These are phyloP conservation scores for Penicillium angulare DNA, from an alignment of 495 filamentous ascomycete genomes.

Conservation along the genomic window DNA sequence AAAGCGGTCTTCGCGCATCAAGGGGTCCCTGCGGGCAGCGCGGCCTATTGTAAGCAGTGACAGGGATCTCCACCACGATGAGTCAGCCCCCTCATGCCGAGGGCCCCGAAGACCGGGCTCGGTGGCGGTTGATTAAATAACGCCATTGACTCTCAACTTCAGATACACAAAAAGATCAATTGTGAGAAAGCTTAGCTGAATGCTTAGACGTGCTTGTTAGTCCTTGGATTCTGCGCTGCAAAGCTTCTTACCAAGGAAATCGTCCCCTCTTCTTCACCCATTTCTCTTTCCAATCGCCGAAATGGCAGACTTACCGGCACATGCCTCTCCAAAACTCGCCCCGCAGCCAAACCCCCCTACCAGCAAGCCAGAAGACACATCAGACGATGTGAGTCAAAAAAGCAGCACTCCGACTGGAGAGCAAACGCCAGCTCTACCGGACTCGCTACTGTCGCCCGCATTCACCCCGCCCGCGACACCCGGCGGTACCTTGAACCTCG, in stretches of 20 bases:
- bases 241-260: background rate
- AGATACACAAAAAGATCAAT: background rate
- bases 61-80: slow-evolving; percentile 9
- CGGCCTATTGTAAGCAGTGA: slow-evolving; percentile 27
- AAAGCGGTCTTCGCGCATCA: no score
- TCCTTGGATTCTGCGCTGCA: background rate
- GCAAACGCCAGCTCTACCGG: slow-evolving; percentile 45
- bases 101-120: slow-evolving; percentile 7
- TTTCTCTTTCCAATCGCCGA: slow-evolving; percentile 15
- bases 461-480: slow-evolving; percentile 78
- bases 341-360: slow-evolving; percentile 34
- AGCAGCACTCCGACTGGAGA: slow-evolving; percentile 20
- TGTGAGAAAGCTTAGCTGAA: background rate
- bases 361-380: slow-evolving; percentile 14
- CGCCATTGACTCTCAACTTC: slow-evolving; percentile 6
- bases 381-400: slow-evolving; percentile 22
- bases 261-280: background rate
- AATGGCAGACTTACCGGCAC: slow-evolving; percentile 52
- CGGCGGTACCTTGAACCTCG: slow-evolving; percentile 55
- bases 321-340: slow-evolving; percentile 50
- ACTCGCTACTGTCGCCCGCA: slow-evolving; percentile 65
- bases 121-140: slow-evolving; percentile 12
- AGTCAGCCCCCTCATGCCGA: slow-evolving; percentile 24
- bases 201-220: background rate
- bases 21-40: no score